Evolutionary conservation across 345 rosid genomes (phyloP).

Genomic region (Salix suchowensis): DNA sequence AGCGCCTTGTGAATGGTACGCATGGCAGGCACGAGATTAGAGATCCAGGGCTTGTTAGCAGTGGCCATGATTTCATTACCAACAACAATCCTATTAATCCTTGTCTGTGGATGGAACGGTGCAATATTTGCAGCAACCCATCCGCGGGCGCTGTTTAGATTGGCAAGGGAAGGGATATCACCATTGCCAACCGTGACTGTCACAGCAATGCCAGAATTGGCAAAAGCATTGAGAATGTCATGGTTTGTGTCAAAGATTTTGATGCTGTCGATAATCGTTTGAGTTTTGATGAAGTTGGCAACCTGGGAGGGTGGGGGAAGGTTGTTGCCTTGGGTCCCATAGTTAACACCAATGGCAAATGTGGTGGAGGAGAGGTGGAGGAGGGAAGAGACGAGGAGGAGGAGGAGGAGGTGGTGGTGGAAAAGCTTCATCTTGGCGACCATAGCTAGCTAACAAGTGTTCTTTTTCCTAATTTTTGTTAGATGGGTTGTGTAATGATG

Average conservation of each 20-base stretch:
- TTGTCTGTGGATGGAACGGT: conserved; percentile 66
- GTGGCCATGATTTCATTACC: conserved; percentile 64
- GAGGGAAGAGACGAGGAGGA: conserved; percentile 1
- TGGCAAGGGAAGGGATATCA: conserved; percentile 51
- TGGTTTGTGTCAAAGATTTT: conserved; percentile 28
- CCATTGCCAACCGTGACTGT: conserved; percentile 32
- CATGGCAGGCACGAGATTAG: conserved; percentile 32
- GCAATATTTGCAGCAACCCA: conserved; percentile 54
- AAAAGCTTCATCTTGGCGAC: background rate
- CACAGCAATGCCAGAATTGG: conserved; percentile 13
- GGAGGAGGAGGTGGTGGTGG: background rate
- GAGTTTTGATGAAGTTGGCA: conserved; percentile 21
- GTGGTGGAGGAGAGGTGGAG: conserved; percentile 16
- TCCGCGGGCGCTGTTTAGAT: conserved; percentile 33
- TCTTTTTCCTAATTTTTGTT: background rate
- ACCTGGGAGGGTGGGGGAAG: conserved; percentile 28
- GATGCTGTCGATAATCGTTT: conserved; percentile 22
- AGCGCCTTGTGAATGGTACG: conserved; percentile 16
- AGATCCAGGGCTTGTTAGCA: conserved; percentile 31
- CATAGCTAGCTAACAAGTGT: background rate
- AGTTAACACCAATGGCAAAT: conserved; percentile 23
- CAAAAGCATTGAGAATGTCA: conserved; percentile 23
- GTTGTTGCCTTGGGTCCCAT: conserved; percentile 23
- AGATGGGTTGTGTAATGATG: background rate
- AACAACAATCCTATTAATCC: conserved; percentile 48